Evolutionary conservation across 805 yeast genomes (phyloP), one percentile per base, ranked within the genome.

Genomic region (Ogataea haglerorum): DNA sequence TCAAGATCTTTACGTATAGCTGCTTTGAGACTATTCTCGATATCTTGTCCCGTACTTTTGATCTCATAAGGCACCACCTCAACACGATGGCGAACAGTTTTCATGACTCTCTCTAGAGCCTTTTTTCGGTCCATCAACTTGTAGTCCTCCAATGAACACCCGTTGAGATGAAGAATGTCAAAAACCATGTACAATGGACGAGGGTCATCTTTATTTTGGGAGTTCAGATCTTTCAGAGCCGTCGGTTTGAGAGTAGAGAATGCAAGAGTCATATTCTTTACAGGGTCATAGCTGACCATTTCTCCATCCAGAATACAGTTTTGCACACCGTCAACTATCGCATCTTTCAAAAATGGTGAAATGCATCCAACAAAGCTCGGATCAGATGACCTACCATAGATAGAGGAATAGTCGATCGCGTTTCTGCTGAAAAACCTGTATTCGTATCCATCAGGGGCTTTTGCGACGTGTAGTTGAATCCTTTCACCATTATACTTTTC

Each of bases 401-500:
- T 63, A 40, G 72, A 61, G 0, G 95, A 78, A 53, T 79, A 86
- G 51, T 89, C 95, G 38, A 77, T 78, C 7, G 85, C 84, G 34
- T 79, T 73, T 50, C 95, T 70, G 37, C 86, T 79, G 54, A 61
- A 81, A 55, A 71, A 82, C 45, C 67, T 68, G 37, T 37, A 47
- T 21, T 39, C 34, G 56, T 74, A 75, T 5, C 50, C 51, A 60
- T 52, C 24, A 43, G 45, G 27, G 54, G 52, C 9, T 75, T 81
- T 43, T 30, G 67, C 59, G 65, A 79, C 76, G 58, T 91, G 99
- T 33, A 89, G 49, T 39, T 86, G 81, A 52, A 87, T 78, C 49
- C 99, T 65, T 60, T 91, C 97, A 3, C 98, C 99, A 61, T 91
- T 97, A 65, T 89, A 73, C 57, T 91, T 91, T 58, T 91, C 97